These are phyloP conservation scores for Piedraia hortae DNA, from an alignment of 2,329 filamentous ascomycete genomes.

Conservation along the genomic window DNA sequence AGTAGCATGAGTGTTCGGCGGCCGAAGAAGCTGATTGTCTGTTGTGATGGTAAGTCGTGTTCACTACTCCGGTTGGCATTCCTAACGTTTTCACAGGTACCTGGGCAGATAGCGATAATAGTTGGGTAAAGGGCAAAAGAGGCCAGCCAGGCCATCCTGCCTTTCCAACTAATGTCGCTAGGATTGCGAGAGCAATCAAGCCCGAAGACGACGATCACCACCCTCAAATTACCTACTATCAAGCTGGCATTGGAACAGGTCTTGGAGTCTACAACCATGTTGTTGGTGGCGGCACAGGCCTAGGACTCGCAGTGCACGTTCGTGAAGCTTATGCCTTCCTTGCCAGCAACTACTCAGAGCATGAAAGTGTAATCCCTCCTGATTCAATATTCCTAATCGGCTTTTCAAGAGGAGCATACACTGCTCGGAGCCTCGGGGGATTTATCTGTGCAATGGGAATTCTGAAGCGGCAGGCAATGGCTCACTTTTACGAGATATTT, in stretches of 20 bases:
- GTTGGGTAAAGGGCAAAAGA: constrained; percentile 7
- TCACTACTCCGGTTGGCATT: not conserved
- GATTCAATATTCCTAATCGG: constrained; percentile 21
- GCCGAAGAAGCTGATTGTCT: constrained; percentile 7
- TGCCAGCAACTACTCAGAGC: constrained; percentile 27
- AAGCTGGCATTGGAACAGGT: constrained; percentile 13
- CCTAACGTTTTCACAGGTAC: constrained; percentile 6
- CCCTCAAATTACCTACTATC: constrained; percentile 15
- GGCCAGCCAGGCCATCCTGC: constrained; percentile 10
- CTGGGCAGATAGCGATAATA: constrained; percentile 13
- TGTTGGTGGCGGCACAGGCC: constrained; percentile 11
- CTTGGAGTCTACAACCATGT: constrained; percentile 11
- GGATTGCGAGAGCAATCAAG: constrained; percentile 12
- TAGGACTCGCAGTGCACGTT: constrained; percentile 20
- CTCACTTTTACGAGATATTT: constrained; percentile 12
- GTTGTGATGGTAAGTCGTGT: constrained; percentile 5
- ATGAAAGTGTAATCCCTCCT: too few species aligned
- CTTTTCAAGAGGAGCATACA: constrained; percentile 21
- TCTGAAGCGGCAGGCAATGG: constrained; percentile 12
- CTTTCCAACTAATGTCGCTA: constrained; percentile 13
- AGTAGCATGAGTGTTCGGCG: too few species aligned
- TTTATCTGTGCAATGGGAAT: constrained; percentile 19
- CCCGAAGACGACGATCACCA: constrained; percentile 11
- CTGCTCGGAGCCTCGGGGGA: constrained; percentile 16
- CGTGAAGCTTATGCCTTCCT: constrained; percentile 35